Evolutionary conservation across 202 grass and related monocot genomes (phyloP).

Genomic region (Brachypodium distachyon): DNA sequence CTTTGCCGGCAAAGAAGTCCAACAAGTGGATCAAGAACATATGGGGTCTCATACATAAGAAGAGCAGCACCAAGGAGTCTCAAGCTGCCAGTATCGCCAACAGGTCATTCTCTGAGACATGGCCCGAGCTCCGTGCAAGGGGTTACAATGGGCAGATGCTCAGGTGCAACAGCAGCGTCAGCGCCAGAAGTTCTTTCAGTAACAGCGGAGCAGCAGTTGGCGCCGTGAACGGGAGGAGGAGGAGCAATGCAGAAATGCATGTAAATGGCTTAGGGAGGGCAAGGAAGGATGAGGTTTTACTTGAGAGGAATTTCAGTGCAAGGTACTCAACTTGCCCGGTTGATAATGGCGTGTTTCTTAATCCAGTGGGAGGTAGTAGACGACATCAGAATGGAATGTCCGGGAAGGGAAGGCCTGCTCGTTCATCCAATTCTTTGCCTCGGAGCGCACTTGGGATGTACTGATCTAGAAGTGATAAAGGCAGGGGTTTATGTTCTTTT

Average conservation of each 20-base stretch:
- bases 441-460: constrained; percentile 32
- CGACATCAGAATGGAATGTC: constrained; percentile 29
- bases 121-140: constrained; percentile 49
- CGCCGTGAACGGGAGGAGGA: constrained; percentile 36
- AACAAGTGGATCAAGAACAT: constrained; percentile 76
- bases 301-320: constrained; percentile 62
- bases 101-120: constrained; percentile 30
- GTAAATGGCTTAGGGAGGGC: constrained; percentile 34
- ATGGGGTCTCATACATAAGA: constrained; percentile 67
- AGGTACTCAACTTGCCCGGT: constrained; percentile 33
- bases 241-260: constrained; percentile 46
- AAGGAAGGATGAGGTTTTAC: constrained; percentile 58
- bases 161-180: constrained; percentile 69
- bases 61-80: constrained; percentile 30
- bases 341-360: constrained; percentile 33
- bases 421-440: constrained; percentile 29
- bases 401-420: constrained; percentile 20
- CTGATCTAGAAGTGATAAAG: constrained; percentile 19
- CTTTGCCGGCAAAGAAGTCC: constrained; percentile 30
- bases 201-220: constrained; percentile 2
- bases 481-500: background rate
- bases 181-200: constrained; percentile 56
- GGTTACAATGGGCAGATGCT: constrained; percentile 53
- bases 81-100: constrained; percentile 18
- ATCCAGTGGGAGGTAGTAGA: constrained; percentile 21